Percentiles rank a stretch among this genome's conserved stretches.
These are phyloP conservation scores for Funneliformis mosseae DNA, from an alignment of 192 early-diverging fungal species.

Conservation along the genomic window DNA sequence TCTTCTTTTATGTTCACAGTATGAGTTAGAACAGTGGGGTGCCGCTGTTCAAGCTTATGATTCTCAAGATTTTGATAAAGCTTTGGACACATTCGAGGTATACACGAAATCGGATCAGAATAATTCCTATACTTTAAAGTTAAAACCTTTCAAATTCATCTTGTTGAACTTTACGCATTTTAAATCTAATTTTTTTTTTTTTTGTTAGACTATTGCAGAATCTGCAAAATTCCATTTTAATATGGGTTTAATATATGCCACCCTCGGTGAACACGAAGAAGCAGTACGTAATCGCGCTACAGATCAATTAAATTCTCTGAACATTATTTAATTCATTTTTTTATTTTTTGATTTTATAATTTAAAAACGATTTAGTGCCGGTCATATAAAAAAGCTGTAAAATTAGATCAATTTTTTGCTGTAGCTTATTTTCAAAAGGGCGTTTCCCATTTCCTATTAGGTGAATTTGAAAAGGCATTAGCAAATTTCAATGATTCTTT, in stretches of 20 bases:
- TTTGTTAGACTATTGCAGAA: conserved; percentile 74
- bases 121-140: not conserved
- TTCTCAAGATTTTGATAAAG: conserved; percentile 64
- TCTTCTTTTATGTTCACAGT: conserved; percentile 44
- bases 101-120: not conserved
- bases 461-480: conserved; percentile 70
- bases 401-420: conserved; percentile 85
- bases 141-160: conserved; percentile 1
- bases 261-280: conserved; percentile 68
- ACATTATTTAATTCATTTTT: not conserved
- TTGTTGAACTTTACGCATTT: not conserved
- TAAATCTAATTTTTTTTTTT: conserved; percentile 28
- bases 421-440: conserved; percentile 94
- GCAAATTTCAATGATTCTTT: conserved; percentile 81
- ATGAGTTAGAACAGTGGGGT: conserved; percentile 84
- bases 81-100: conserved; percentile 74
- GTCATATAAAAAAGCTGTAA: conserved; percentile 73
- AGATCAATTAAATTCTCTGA: not conserved
- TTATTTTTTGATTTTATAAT: conserved; percentile 1
- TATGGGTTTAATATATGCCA: conserved; percentile 82
- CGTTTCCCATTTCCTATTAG: conserved; percentile 74
- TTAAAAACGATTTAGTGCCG: conserved; percentile 57
- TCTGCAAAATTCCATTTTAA: conserved; percentile 96
- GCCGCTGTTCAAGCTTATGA: conserved; percentile 77
- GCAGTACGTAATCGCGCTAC: conserved; percentile 68